Evolutionary conservation across 2,329 filamentous ascomycete genomes (phyloP).

Genomic region (Lasiodiplodia sp.): DNA sequence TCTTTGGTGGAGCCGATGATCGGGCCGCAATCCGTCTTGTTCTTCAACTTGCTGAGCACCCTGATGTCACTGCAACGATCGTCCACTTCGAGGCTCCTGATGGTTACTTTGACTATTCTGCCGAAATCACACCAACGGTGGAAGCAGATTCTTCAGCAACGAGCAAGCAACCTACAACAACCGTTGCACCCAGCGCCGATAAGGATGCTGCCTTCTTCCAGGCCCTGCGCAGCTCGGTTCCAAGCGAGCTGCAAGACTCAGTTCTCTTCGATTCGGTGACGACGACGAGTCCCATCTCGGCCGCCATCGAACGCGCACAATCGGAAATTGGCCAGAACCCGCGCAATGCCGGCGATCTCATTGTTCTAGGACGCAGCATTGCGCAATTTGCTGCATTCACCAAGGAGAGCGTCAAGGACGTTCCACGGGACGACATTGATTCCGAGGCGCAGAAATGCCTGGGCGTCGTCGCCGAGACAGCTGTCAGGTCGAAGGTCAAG

Average conservation of each 20-base stretch:
- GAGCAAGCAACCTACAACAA: conserved; percentile 30
- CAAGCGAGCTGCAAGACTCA: conserved; percentile 57
- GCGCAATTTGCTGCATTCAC: conserved; percentile 27
- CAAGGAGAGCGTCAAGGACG: conserved; percentile 33
- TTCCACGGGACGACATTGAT: conserved; percentile 38
- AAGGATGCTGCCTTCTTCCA: conserved; percentile 64
- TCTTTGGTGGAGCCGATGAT: conserved; percentile 85
- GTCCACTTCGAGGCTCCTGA: conserved; percentile 60
- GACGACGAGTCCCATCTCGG: conserved; percentile 44
- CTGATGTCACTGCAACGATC: conserved; percentile 79
- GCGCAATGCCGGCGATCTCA: conserved; percentile 73
- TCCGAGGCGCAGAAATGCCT: conserved; percentile 56
- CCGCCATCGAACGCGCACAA: conserved; percentile 62
- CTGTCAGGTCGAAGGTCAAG: conserved; percentile 66
- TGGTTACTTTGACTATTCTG: conserved; percentile 26
- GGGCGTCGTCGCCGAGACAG: conserved; percentile 65
- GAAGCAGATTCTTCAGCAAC: conserved; percentile 18
- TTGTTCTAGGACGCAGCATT: conserved; percentile 68
- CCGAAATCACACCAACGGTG: conserved; percentile 24
- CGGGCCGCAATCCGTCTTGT: conserved; percentile 79
- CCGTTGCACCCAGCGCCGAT: conserved; percentile 38
- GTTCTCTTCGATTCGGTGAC: conserved; percentile 65
- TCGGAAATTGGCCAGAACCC: conserved; percentile 66
- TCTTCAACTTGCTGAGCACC: conserved; percentile 82
- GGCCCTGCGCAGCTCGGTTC: conserved; percentile 63